Conservation (phyloP, 1,139 yeast genomes). For the Protomyces macrosporus region DNA sequence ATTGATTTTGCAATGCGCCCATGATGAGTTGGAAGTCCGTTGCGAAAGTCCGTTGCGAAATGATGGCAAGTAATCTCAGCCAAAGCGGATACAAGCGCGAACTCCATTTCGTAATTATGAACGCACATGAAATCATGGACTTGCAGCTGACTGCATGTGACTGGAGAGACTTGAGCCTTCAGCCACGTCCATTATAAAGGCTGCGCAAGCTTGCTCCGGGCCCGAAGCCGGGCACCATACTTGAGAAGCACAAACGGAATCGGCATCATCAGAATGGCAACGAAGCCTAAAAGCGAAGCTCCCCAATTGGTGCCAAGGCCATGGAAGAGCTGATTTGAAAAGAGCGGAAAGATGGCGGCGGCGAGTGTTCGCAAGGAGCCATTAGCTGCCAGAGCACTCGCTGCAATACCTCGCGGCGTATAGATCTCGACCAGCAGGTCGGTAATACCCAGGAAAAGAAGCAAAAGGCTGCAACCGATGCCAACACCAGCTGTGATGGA, state of each 20-base stretch:
- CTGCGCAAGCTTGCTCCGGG: constrained; percentile 46
- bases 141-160: no score
- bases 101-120: no score
- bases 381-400: constrained; percentile 67
- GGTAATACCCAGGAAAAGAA: constrained; percentile 43
- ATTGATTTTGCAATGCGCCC: no score
- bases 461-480: constrained; percentile 29
- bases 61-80: no score
- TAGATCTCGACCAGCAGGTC: constrained; percentile 53
- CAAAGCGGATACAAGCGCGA: no score
- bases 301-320: constrained; percentile 77
- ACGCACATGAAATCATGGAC: no score
- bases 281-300: constrained; percentile 73
- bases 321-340: constrained; percentile 64
- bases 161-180: no score
- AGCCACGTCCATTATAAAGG: not conserved
- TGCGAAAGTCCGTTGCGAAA: no score
- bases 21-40: no score
- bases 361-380: constrained; percentile 54
- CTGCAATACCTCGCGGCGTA: constrained; percentile 45
- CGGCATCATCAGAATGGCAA: constrained; percentile 69
- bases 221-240: constrained; percentile 42
- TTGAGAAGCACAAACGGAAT: constrained; percentile 72
- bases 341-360: constrained; percentile 64
- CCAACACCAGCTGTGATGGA: constrained; percentile 30